These are phyloP conservation scores for Mortierella sp. DNA, from an alignment of 371 early-diverging fungal species.

Conservation along the genomic window DNA sequence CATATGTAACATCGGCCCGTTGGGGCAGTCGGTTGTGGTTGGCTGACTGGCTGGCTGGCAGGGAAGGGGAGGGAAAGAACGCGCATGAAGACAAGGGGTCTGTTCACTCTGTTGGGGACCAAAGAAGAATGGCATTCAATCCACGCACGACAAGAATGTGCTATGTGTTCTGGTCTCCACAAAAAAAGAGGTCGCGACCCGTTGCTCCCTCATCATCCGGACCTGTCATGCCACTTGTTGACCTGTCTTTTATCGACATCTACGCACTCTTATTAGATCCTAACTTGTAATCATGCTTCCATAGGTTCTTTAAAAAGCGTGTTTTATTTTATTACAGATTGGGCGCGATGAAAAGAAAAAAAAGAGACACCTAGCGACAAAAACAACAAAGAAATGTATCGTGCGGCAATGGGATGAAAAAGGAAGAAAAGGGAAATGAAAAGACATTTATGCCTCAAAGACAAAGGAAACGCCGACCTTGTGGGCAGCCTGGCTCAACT, in stretches of 20 bases:
- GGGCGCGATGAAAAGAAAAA: conserved; percentile 8
- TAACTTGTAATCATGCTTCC: no score
- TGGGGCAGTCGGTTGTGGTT: background rate
- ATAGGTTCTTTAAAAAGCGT: background rate
- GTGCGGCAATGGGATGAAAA: background rate
- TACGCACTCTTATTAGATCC: background rate
- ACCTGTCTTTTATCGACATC: background rate
- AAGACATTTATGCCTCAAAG: conserved; percentile 81
- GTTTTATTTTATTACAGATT: conserved; percentile 15
- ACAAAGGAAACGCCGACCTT: conserved; percentile 94
- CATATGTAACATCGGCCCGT: background rate
- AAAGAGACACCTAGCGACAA: background rate
- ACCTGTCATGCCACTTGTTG: no score
- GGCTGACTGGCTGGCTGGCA: background rate
- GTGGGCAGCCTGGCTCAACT: conserved; percentile 94
- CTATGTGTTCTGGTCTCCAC: no score
- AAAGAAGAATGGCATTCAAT: background rate
- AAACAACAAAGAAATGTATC: no score
- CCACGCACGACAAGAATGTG: background rate
- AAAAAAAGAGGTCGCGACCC: no score
- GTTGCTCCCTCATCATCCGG: no score
- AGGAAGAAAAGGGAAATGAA: background rate
- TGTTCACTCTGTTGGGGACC: background rate
- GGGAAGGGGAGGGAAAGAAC: background rate
- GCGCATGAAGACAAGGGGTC: no score